A percentile compares a stretch with the other conserved stretches of the same genome.
phyloP scores from a whole-genome alignment of 176 grass and related monocot genomes.

The Triticum turgidum region DNA sequence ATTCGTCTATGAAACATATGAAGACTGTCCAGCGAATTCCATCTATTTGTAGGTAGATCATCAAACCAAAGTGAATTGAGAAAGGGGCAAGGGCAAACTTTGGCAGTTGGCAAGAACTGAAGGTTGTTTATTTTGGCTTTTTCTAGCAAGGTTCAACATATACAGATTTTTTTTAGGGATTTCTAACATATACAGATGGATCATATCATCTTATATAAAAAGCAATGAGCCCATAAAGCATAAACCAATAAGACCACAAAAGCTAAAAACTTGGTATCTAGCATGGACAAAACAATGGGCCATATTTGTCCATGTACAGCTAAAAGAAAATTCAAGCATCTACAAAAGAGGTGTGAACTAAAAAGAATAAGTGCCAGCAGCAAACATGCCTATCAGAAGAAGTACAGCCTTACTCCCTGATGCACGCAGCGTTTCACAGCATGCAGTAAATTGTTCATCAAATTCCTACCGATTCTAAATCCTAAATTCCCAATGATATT shows the following conservation, averaged over 20 bases:
- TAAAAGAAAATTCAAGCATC: neutral
- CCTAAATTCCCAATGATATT: neutral
- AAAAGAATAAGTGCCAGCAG: neutral
- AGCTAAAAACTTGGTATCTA: neutral
- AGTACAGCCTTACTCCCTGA: neutral
- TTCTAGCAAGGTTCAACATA: neutral
- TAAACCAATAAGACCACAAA: neutral
- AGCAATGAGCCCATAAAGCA: neutral
- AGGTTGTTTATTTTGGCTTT: neutral
- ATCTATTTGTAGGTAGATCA: neutral
- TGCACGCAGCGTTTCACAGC: neutral
- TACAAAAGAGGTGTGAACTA: neutral
- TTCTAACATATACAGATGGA: no score
- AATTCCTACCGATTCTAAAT: neutral
- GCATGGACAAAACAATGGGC: neutral
- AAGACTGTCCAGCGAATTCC: neutral
- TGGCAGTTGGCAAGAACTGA: neutral
- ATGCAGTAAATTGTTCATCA: neutral
- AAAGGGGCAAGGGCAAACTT: neutral
- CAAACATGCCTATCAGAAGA: neutral
- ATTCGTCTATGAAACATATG: neutral
- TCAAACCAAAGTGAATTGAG: neutral
- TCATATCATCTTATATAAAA: no score
- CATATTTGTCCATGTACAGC: neutral
- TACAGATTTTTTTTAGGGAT: no score